Percentiles rank a stretch among this genome's conserved stretches.
Evolutionary conservation across 2,329 filamentous ascomycete species (phyloP).

Genomic region (Sphaceloma murrayae): DNA sequence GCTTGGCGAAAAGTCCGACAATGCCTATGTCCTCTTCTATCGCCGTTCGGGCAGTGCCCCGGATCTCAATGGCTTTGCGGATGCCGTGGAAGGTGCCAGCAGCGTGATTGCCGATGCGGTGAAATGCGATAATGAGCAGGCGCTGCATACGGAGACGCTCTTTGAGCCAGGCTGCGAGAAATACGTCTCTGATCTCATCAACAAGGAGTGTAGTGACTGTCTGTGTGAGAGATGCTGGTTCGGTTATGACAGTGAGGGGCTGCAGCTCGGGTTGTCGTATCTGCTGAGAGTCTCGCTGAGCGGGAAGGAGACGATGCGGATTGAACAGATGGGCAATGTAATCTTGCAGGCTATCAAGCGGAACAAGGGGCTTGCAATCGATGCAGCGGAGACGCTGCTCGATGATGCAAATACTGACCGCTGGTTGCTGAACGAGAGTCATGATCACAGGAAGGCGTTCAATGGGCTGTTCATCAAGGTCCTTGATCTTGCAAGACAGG

Average conservation of each 20-base stretch:
- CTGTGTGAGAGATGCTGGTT: neutral
- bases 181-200: neutral
- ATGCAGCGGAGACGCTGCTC: neutral
- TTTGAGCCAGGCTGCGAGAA: constrained; percentile 1
- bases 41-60: constrained; percentile 51
- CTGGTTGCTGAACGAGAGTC: neutral
- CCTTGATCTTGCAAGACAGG: neutral
- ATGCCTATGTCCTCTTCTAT: constrained; percentile 98
- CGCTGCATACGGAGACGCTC: neutral
- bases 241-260: neutral
- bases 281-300: neutral
- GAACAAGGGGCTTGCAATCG: neutral
- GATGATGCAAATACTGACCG: neutral
- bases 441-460: neutral
- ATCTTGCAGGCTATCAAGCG: neutral
- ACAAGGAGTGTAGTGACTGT: neutral
- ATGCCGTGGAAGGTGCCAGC: neutral
- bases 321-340: neutral
- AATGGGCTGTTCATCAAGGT: neutral
- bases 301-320: neutral
- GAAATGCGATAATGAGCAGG: constrained; percentile 11
- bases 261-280: constrained; percentile 2
- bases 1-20: constrained; percentile 35
- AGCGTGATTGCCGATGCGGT: neutral
- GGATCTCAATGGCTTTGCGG: constrained; percentile 6